A percentile compares a stretch with the other conserved stretches of the same genome.
These are phyloP conservation scores for Zopfochytrium polystomum DNA, from an alignment of 371 early-diverging fungal genomes.

Conservation along the genomic window DNA sequence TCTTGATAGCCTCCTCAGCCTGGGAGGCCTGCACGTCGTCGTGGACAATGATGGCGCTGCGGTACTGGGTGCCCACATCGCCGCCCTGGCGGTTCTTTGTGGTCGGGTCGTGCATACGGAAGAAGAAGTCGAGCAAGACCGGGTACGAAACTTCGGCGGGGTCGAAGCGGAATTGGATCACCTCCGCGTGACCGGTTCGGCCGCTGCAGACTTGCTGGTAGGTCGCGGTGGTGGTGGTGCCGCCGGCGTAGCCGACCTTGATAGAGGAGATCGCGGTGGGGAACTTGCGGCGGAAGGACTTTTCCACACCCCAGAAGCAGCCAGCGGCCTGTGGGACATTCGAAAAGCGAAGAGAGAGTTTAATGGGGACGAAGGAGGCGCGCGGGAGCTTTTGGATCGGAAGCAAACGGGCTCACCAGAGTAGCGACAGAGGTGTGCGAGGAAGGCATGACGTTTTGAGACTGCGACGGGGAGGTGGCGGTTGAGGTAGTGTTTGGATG, in stretches of 20 bases:
- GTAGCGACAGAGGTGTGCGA: too few species aligned
- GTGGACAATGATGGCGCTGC: constrained; percentile 84
- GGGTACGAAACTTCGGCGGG: constrained; percentile 65
- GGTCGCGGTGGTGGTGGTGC: constrained; percentile 38
- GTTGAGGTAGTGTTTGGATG: too few species aligned
- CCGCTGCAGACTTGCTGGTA: constrained; percentile 67
- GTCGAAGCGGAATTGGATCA: constrained; percentile 71
- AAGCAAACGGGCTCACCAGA: too few species aligned
- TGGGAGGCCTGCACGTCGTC: constrained; percentile 63
- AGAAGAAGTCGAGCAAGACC: constrained; percentile 74
- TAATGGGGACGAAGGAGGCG: too few species aligned
- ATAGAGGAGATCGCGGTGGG: constrained; percentile 36
- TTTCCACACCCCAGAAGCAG: constrained; percentile 80
- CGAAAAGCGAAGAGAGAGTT: too few species aligned
- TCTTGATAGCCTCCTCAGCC: constrained; percentile 68
- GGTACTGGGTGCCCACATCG: constrained; percentile 82
- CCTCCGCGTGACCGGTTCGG: constrained; percentile 81
- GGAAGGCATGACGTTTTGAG: too few species aligned
- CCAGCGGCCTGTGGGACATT: constrained; percentile 67
- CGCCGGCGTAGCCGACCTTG: constrained; percentile 39
- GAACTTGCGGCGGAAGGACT: constrained; percentile 33
- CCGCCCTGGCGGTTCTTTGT: constrained; percentile 60
- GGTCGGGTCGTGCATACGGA: constrained; percentile 79
- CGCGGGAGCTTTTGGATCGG: too few species aligned
- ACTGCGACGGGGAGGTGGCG: too few species aligned